Evolutionary conservation across 78 protist species (phyloP).

Genomic region (Chrysochromulina tobinii): DNA sequence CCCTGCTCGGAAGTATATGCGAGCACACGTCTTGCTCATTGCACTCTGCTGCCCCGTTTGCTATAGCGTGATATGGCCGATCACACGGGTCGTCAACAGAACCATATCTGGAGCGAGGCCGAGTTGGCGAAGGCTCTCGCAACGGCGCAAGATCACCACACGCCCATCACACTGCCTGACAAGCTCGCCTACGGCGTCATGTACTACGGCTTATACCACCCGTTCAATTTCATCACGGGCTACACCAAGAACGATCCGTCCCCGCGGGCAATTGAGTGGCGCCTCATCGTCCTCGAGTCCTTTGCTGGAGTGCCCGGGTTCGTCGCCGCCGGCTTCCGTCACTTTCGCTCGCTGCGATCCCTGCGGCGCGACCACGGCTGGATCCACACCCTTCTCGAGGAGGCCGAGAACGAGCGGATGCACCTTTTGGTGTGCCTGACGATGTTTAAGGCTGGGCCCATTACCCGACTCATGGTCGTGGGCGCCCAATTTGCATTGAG

Average conservation of each 20-base stretch:
- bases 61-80: background rate
- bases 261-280: background rate
- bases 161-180: background rate
- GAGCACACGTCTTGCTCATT: no score
- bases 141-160: background rate
- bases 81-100: conserved; percentile 4
- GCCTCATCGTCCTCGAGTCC: conserved; percentile 63
- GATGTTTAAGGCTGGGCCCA: background rate
- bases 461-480: background rate
- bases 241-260: background rate
- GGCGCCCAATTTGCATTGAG: background rate
- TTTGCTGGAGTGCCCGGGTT: conserved; percentile 84
- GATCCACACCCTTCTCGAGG: conserved; percentile 65
- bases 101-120: conserved; percentile 22
- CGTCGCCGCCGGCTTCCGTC: conserved; percentile 78
- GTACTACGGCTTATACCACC: background rate
- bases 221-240: background rate
- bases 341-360: conserved; percentile 74
- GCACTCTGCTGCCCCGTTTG: no score
- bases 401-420: conserved; percentile 88
- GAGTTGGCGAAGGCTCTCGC: background rate
- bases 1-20: no score
- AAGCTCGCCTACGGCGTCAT: background rate
- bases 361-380: conserved; percentile 73
- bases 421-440: conserved; percentile 80